These are phyloP conservation scores for Phytophthora ramorum DNA, from an alignment of 352 stramenopile species.

Conservation along the genomic window DNA sequence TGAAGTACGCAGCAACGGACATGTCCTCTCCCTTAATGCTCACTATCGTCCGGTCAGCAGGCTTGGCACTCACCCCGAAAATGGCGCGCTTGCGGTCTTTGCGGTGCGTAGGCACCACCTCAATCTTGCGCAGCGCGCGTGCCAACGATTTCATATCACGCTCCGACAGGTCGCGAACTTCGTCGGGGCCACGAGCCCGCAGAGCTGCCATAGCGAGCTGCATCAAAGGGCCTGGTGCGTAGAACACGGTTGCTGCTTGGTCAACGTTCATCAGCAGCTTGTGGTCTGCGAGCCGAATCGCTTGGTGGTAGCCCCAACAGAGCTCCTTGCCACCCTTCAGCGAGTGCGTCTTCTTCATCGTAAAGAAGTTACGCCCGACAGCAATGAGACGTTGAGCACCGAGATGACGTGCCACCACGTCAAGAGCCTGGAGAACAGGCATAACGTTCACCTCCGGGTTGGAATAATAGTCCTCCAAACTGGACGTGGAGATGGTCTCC, in stretches of 20 bases:
- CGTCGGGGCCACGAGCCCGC: neutral
- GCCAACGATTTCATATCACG: slow-evolving; percentile 32
- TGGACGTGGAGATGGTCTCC: slow-evolving; percentile 56
- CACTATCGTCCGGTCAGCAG: slow-evolving; percentile 45
- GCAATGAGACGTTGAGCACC: slow-evolving; percentile 58
- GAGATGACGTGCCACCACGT: slow-evolving; percentile 66
- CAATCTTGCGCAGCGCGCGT: slow-evolving; percentile 55
- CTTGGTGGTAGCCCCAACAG: slow-evolving; percentile 77
- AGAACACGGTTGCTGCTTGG: slow-evolving; percentile 72
- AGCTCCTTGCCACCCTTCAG: slow-evolving; percentile 70
- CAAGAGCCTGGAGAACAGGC: slow-evolving; percentile 65
- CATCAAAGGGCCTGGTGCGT: slow-evolving; percentile 29
- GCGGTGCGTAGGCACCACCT: slow-evolving; percentile 51
- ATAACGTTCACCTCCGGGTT: slow-evolving; percentile 62
- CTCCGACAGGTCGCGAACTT: slow-evolving; percentile 36
- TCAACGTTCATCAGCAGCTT: slow-evolving; percentile 78
- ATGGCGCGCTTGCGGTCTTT: slow-evolving; percentile 54
- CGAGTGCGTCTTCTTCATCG: slow-evolving; percentile 62
- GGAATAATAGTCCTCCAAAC: slow-evolving; percentile 47
- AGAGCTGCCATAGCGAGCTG: slow-evolving; percentile 28
- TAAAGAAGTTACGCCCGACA: slow-evolving; percentile 77
- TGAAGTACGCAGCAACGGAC: slow-evolving; percentile 66
- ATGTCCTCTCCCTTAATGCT: slow-evolving; percentile 55
- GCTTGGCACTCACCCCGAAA: slow-evolving; percentile 45
- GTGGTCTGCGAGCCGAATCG: slow-evolving; percentile 53